Evolutionary conservation across 2,329 filamentous ascomycete species (phyloP), one percentile per base, ranked within the genome.

Genomic region (Scedosporium boydii): DNA sequence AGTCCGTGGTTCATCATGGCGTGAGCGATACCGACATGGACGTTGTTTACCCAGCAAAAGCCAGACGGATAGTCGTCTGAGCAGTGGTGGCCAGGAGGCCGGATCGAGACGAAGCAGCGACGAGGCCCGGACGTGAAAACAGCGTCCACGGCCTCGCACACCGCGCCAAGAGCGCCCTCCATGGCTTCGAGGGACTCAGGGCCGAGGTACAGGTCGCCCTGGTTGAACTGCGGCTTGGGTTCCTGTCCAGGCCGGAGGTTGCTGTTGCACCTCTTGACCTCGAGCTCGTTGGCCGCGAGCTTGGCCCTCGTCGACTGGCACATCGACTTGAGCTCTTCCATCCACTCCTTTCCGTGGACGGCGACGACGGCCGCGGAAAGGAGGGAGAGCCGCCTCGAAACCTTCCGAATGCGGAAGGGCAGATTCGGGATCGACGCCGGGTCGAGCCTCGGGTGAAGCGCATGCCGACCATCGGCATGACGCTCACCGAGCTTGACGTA

Each of bases 31-130:
- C 93, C 95, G 23, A 99, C 91, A 71, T 98, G 93, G 0, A 99
- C 92, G 71, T 99, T 99, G 74, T 99, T 99, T 59, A 99, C 78
- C 93, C 95, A 99, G 77, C 95, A 99, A 72, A 99, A 99, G 0
- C 95, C 95, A 2, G 93, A 97, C 0, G 95, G 95, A 68, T 89
- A 88, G 59, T 89, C 85, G 3, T 91, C 86, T 2, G 93, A 96
- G 75, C 95, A 99, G 71, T 99, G 95, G 72, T 99, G 95, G 1
- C 95, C 95, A 0, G 95, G 95, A 4, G 95, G 95, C 38, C 95
- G 87, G 59, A 98, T 89, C 29, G 89, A 93, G 59, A 98, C 91
- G 72, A 99, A 99, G 0, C 93, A 92, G 62, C 91, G 86, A 56
- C 83, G 86, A 23, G 88, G 87, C 6, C 85, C 82, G 2, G 76